Evolutionary conservation across 768 basidiomycete species (phyloP), one percentile per base, ranked within the genome.

Genomic region (Lanmaoa pseudosensibilis): DNA sequence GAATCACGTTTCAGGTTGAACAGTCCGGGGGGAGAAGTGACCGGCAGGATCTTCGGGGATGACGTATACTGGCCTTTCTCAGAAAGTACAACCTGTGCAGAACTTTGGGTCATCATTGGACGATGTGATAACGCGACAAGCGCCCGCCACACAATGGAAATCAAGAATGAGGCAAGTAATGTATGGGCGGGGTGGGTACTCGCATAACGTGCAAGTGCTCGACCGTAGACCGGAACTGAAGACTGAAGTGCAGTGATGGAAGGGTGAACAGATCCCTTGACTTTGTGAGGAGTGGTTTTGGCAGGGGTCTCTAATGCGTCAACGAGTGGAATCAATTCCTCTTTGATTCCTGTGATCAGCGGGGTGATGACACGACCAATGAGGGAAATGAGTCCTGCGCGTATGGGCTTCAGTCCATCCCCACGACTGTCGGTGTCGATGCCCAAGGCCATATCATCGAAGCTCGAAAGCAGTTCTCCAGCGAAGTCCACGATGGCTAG

Each of bases 91-190:
- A 71, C 56, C 6, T 63, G 54, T 3, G 69, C 69, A 2, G 80
- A 80, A 3, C 78, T 75, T 9, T 75, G 68, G 1, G 80, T 72
- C 4, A 78, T 74, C 11, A 77, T 72, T 7, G 71, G 66, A n/a
- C 91, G 82, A 67, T 88, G 80, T 12, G 87, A 78, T 32, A 92
- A 66, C 21, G 88, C 86, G 27, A 91, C 83, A 50, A 92, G 76
- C 9, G 81, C 84, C 21, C 82, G 85, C 90, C 91, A 93, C 2
- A 89, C 73, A 1, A 89, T 69, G 18, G 83, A 84, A 62, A 92
- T 90, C 59, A 90, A 78, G 60, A 91, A 80, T 3, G 85, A 82
- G 1, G 88, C 88, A 16, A 92, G 77, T 2, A 78, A 72, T 16
- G 82, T 73, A 61, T 93, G 87, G 0, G 86, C 79, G 10, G 78